Conservation (phyloP, 2,329 filamentous ascomycete genomes). For the Knoxdaviesia capensis region DNA sequence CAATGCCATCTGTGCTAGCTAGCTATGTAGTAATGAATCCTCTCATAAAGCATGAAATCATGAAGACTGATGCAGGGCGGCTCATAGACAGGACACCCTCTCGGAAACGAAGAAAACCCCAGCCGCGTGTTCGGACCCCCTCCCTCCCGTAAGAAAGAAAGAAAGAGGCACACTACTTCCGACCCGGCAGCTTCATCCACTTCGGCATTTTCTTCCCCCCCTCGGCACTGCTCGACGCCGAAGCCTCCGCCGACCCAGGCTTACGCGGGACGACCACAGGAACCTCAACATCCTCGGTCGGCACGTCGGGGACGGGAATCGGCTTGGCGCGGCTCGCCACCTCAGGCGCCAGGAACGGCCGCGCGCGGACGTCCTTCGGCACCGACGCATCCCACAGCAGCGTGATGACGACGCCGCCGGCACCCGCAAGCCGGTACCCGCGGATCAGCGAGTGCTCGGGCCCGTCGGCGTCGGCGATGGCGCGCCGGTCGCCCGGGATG, state of each 20-base stretch:
- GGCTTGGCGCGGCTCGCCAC: constrained; percentile 43
- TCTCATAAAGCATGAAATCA: no score
- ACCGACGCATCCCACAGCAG: constrained; percentile 53
- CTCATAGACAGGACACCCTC: no score
- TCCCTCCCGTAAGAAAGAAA: no score
- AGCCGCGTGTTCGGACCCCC: not conserved
- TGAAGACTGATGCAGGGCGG: no score
- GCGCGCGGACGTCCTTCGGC: constrained; percentile 29
- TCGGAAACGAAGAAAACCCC: not conserved
- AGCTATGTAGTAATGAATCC: no score
- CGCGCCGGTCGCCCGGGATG: constrained; percentile 32
- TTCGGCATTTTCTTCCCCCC: constrained; percentile 37
- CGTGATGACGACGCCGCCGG: constrained; percentile 45
- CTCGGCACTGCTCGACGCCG: constrained; percentile 10
- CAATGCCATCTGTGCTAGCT: no score
- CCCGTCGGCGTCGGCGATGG: constrained; percentile 25
- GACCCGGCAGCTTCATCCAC: constrained; percentile 51
- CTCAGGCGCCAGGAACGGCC: constrained; percentile 35
- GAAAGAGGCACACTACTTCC: constrained; percentile 32
- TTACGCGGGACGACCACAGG: no score
- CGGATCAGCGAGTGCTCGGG: constrained; percentile 41
- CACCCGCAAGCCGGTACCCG: constrained; percentile 46
- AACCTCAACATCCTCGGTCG: constrained; percentile 14
- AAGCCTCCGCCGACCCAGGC: no score
- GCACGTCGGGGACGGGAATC: constrained; percentile 41